phyloP scores from a whole-genome alignment of 1,284 basidiomycete genomes.

The Moniliella sp. region DNA sequence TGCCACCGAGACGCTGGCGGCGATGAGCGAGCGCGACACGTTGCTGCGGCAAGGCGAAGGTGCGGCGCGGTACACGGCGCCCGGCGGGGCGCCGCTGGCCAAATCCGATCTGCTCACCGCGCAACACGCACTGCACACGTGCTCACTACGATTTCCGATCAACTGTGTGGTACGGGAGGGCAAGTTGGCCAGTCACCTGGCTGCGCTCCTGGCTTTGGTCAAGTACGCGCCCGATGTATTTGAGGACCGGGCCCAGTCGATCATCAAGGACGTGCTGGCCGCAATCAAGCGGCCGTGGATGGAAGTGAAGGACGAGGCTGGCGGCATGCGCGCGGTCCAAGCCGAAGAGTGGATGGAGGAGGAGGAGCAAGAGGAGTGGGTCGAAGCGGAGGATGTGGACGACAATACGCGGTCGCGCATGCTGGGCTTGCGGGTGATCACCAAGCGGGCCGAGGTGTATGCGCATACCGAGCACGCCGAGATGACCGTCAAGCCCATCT shows the following conservation, averaged over 20 bases:
- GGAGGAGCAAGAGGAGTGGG: conserved; percentile 6
- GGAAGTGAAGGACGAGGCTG: conserved; percentile 2
- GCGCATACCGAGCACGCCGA: not conserved
- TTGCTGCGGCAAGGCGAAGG: no score
- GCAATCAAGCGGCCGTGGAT: conserved; percentile 13
- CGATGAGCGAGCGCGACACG: conserved; percentile 35
- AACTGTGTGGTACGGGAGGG: no score
- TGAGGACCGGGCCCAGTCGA: conserved; percentile 53
- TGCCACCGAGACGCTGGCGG: conserved; percentile 54
- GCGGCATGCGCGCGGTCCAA: no score
- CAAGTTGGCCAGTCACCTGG: conserved; percentile 48
- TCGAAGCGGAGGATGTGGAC: conserved; percentile 10
- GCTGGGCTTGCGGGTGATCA: conserved; percentile 13
- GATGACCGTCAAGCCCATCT: not conserved
- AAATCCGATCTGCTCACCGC: no score
- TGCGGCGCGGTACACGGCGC: conserved; percentile 32
- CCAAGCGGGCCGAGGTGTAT: conserved; percentile 4
- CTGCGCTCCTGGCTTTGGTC: conserved; percentile 59
- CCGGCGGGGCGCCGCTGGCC: no score
- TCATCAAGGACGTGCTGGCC: conserved; percentile 50
- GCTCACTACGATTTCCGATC: no score
- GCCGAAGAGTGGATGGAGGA: no score
- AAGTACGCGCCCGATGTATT: conserved; percentile 50
- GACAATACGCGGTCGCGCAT: conserved; percentile 10
- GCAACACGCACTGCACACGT: no score